Evolutionary conservation across 108 stramenopile genomes (phyloP), one percentile per base, ranked within the genome.

Genomic region (Epithemia pelagica): DNA sequence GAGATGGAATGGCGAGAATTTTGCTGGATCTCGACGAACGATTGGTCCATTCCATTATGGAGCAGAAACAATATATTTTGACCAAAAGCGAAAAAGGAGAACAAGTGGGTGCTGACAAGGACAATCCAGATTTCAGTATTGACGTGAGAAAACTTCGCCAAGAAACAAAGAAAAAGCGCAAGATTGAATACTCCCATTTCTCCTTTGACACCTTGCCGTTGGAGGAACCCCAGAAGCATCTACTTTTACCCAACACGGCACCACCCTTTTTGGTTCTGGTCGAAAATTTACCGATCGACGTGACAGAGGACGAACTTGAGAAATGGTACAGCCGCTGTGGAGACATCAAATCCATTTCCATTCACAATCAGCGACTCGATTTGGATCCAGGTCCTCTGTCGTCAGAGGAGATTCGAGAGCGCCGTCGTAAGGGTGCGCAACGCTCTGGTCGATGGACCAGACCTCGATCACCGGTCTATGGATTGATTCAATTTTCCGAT

Each of bases 201-300:
- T n/a, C 27, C 2, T 64, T 64, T 64, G 63, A 64, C 22, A 27
- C 63, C 51, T 23, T 64, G n/a, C 37, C 27, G 8, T 15, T 64
- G 2, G 37, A 64, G 5, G 63, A 51, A 64, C 37, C 23, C 37
- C 33, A n/a, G 51, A 22, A 58, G 57, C 15, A 59, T 58, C 29
- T 28, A 7, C 59, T 18, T 59, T 58, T 24, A 2, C 56, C 33
- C 58, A 30, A 33, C 58, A 25, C 54, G 33, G 2, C 8, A 15
- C 5, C 53, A 30, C 27, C 26, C 59, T 59, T 25, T 46, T 51
- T 2, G 30, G 74, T 93, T 1, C 81, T 93, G 53, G 59, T 93
- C 15, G 88, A 93, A 57, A 93, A 90, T 64, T 74, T 93, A 27
- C 91, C 91, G 0, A 87, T 93, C 54, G 91, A 93, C 62, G 75